Base-by-base conservation (phyloP, 441 rosid genomes). In the Lepidium campestre region DNA sequence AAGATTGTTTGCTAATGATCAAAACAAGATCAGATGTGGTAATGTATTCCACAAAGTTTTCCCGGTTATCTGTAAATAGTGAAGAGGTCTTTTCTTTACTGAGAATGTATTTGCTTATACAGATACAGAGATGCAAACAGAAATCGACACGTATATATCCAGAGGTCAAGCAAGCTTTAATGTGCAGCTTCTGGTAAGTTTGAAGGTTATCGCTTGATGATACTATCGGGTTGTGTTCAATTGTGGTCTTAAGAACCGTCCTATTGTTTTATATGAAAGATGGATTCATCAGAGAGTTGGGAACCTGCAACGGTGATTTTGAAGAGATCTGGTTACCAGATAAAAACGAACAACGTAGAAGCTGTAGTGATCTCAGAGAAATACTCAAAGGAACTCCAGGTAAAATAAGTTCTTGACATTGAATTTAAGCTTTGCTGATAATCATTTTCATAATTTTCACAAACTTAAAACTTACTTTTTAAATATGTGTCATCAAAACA, bases 11-110 rank as follows among this genome's bases (percentile, higher is more conserved):
- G 98, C 97, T 36, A 88, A 93, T 68, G 91, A 81, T 70, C 93
- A 90, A 76, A 81, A 79, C 83, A 88, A 93, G 81, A 88, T 93
- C 55, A 86, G 63, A 77, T 93, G 97, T 72, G 97, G 98, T 88
- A 84, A 73, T 65, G 96, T 77, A 47, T 56, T 31, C 49, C 27
- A 60, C 54, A 12, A 41, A 50, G 40, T 36, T 53, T 63, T 25
- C 14, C 15, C 2, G 25, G 36, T 35, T 8, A 23, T 40, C 19
- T 49, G 37, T 78, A 50, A 17, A 55, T 34, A 45, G 37, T 39
- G 13, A 73, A 50, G 32, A 71, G 2, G 29, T 44, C 37, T 32
- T 57, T 13, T 37, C 23, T 7, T 19, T 41, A 19, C 68, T 66
- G 37, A 18, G 23, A 36, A 52, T 44, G 57, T 53, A 2, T 64